These are phyloP conservation scores for Penicillium sp. DNA, from an alignment of 2,329 filamentous ascomycete species.

Conservation along the genomic window DNA sequence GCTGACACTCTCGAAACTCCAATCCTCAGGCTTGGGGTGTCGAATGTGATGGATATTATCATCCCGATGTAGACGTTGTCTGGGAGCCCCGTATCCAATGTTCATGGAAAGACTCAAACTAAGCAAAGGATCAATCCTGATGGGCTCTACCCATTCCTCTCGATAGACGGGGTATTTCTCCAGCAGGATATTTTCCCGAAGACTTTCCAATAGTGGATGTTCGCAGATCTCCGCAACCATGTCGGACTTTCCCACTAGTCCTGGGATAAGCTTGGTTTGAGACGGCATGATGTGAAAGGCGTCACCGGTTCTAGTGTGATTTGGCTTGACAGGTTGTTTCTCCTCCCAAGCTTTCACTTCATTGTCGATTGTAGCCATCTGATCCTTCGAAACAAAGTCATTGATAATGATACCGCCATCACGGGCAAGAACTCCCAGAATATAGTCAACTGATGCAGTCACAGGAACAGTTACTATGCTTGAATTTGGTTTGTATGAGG, in stretches of 20 bases:
- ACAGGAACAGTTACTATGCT: neutral
- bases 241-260: neutral
- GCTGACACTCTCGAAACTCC: constrained; percentile 1
- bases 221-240: neutral
- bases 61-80: constrained; percentile 1
- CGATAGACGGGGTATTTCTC: constrained; percentile 1
- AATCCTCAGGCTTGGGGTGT: neutral
- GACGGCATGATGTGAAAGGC: neutral
- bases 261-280: neutral
- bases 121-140: constrained; percentile 1
- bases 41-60: constrained; percentile 3
- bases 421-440: neutral
- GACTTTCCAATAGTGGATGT: constrained; percentile 1
- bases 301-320: neutral
- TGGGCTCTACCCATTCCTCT: neutral
- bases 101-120: constrained; percentile 2
- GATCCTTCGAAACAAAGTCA: neutral
- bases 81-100: constrained; percentile 1
- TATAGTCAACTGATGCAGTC: neutral
- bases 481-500: neutral
- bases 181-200: neutral
- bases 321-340: neutral
- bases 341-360: neutral
- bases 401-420: neutral
- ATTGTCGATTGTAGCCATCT: neutral